Evolutionary conservation across 2,329 filamentous ascomycete genomes (phyloP).

Genomic region (Colletotrichum filicis): DNA sequence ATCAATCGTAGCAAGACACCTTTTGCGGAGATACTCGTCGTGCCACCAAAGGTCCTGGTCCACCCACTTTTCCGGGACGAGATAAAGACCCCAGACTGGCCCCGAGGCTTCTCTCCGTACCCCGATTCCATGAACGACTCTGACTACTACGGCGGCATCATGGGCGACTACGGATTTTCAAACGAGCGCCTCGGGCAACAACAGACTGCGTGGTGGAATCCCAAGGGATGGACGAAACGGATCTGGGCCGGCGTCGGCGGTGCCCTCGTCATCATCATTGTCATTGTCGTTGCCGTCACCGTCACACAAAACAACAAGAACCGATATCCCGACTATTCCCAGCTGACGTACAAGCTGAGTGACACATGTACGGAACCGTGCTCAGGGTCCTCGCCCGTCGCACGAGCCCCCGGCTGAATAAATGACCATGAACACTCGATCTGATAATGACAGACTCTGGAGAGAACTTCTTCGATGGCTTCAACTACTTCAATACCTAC

Average conservation of each 20-base stretch:
- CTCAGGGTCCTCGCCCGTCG: constrained; percentile 5
- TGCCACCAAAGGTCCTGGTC: constrained; percentile 30
- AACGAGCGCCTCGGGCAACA: constrained; percentile 6
- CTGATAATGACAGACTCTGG: constrained; percentile 53
- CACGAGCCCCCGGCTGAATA: constrained; percentile 10
- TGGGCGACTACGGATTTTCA: constrained; percentile 21
- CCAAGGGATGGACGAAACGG: constrained; percentile 63
- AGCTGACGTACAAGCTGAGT: constrained; percentile 57
- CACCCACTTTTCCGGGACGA: constrained; percentile 33
- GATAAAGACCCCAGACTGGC: constrained; percentile 33
- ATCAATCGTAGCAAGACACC: constrained; percentile 13
- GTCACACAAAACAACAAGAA: constrained; percentile 52
- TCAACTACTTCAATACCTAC: constrained; percentile 62
- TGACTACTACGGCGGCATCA: constrained; percentile 17
- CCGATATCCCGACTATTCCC: constrained; percentile 60
- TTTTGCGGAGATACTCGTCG: constrained; percentile 30
- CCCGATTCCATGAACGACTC: constrained; percentile 23
- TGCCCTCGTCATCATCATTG: constrained; percentile 56
- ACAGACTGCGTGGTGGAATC: constrained; percentile 51
- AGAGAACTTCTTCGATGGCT: constrained; percentile 64
- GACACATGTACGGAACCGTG: constrained; percentile 57
- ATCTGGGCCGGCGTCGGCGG: constrained; percentile 57
- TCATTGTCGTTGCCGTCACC: constrained; percentile 59
- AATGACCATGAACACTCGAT: neutral
- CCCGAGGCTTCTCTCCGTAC: constrained; percentile 24